A percentile compares a stretch with the other conserved stretches of the same genome.
Evolutionary conservation across 2,329 filamentous ascomycete species (phyloP).

Genomic region (Chaetothyriales sp.): DNA sequence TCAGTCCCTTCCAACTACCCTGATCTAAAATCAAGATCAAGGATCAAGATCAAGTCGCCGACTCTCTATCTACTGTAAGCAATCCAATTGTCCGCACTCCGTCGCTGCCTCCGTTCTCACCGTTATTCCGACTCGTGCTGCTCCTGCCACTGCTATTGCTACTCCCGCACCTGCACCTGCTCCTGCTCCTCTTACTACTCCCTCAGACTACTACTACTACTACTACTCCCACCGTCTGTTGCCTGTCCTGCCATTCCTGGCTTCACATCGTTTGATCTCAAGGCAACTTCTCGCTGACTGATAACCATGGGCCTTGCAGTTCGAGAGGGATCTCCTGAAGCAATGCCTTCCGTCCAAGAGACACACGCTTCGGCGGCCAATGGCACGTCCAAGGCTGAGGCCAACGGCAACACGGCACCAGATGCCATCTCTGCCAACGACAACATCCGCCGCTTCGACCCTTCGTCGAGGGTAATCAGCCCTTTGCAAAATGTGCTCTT

Average conservation of each 20-base stretch:
- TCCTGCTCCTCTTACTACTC: not conserved
- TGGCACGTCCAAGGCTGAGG: conserved; percentile 30
- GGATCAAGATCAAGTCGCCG: not conserved
- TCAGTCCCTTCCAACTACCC: not conserved
- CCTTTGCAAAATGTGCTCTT: conserved; percentile 85
- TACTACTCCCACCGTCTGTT: not conserved
- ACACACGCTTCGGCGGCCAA: conserved; percentile 36
- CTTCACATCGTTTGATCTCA: not conserved
- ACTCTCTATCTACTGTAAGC: conserved; percentile 7
- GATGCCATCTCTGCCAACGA: conserved; percentile 64
- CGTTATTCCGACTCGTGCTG: not conserved
- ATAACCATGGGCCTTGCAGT: conserved; percentile 15
- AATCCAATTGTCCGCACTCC: conserved; percentile 1
- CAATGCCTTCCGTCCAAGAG: conserved; percentile 37
- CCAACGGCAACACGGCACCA: conserved; percentile 17
- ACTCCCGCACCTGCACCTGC: not conserved
- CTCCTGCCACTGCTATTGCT: not conserved
- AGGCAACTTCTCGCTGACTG: conserved; percentile 4
- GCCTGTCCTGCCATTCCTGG: no score
- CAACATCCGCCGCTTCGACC: conserved; percentile 93
- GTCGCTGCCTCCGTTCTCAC: conserved; percentile 1
- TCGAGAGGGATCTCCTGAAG: conserved; percentile 11
- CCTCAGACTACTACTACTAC: not conserved
- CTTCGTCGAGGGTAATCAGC: conserved; percentile 81
- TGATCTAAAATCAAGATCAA: not conserved